Base-by-base conservation (phyloP, 2,329 filamentous ascomycete species). In the Colletotrichum gloeosporioides region DNA sequence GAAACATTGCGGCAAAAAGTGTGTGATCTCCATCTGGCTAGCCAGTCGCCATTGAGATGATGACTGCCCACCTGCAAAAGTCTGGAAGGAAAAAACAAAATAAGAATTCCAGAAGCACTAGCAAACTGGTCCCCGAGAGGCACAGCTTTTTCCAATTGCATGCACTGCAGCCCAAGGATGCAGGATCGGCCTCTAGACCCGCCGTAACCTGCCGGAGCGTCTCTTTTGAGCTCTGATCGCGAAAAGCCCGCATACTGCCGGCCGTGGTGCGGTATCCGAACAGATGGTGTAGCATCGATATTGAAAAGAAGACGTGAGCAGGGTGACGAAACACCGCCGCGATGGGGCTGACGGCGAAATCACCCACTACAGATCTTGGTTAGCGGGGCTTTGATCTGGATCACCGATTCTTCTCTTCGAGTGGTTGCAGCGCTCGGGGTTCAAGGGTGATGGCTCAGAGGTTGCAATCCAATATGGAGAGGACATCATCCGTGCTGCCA, bases 361-460 rank as follows among this genome's bases (percentile, higher is more conserved):
- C 63, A 49, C 27, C 71, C 71, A 74, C 44, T 39, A 73, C 64
- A 73, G 73, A 76, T 76, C 73, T 76, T 76, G 73, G 63, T 69
- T 73, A 64, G 73, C 69, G 73, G 73, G 73, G 55, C 63, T 64
- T 32, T 70, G 73, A 73, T 76, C 69, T 76, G 73, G 62, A 76
- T 76, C 73, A 44, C 31, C 69, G 64, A 59, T 44, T 73, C 25
- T 65, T 36, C 29, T 62, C 31, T 68, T 34, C 53, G 8, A 73
- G 49, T 10, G n/a, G 53, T 29, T 18, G 63, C 55, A 53, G 55
- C 55, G 62, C 22, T 27, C 31, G 22, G 22, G 53, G 53, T 61
- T 12, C 22, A 32, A 34, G 18, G 34, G 32, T 36, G 36, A 63
- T 63, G 55, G 44, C 44, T 53, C 44, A 49, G 44, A 68, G 39